A percentile compares a stretch with the other conserved stretches of the same genome.
Evolutionary conservation across 2,329 filamentous ascomycete species (phyloP).

Genomic region (Beauveria sp.): DNA sequence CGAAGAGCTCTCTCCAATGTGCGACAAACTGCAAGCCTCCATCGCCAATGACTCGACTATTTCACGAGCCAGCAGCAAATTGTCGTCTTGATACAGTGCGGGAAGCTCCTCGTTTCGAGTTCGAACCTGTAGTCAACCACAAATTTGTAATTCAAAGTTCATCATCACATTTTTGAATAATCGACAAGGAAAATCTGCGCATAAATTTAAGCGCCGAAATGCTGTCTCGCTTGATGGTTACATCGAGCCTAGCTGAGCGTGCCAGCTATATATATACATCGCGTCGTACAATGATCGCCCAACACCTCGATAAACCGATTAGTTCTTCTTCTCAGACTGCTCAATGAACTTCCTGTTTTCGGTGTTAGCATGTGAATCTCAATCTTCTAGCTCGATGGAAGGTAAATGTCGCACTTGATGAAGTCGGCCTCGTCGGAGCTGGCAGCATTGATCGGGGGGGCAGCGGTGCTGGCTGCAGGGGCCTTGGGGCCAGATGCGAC

Average conservation of each 20-base stretch:
- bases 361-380: conserved; percentile 17
- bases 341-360: conserved; percentile 31
- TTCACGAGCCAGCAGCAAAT: neutral
- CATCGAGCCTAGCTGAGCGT: conserved; percentile 1
- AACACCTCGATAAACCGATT: conserved; percentile 17
- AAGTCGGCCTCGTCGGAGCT: conserved; percentile 57
- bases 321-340: conserved; percentile 35
- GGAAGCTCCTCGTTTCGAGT: neutral
- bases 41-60: neutral
- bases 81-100: too few relatives aligned
- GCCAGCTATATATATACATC: conserved; percentile 26
- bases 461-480: conserved; percentile 31
- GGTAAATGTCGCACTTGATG: conserved; percentile 45
- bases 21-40: neutral
- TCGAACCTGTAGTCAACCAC: neutral
- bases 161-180: neutral
- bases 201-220: conserved; percentile 10
- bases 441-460: conserved; percentile 54
- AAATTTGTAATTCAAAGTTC: neutral
- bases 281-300: conserved; percentile 21
- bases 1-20: neutral
- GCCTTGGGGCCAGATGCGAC: conserved; percentile 37
- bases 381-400: neutral
- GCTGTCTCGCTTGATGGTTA: neutral
- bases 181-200: conserved; percentile 1